Evolutionary conservation across 495 filamentous ascomycete species (phyloP).

Genomic region (Cercophora newfieldiana): DNA sequence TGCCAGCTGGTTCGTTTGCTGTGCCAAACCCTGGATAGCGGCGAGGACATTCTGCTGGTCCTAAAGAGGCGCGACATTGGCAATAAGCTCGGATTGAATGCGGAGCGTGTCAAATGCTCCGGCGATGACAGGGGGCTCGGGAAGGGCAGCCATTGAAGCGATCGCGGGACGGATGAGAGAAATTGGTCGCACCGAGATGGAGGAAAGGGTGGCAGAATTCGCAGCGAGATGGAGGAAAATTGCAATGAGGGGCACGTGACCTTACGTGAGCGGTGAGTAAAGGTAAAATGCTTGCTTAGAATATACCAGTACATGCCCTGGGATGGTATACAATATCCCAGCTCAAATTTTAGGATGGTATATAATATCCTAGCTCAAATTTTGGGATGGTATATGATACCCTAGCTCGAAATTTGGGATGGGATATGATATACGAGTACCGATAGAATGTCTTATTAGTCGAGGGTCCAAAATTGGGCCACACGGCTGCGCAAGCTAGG

Average conservation of each 20-base stretch:
- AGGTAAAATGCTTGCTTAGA: not conserved
- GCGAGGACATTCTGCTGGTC: not conserved
- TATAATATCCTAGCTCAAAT: not conserved
- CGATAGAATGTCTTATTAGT: not conserved
- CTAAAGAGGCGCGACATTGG: not conserved
- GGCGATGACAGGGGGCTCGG: not conserved
- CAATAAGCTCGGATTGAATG: not conserved
- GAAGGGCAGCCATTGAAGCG: not conserved
- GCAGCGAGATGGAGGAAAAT: not conserved
- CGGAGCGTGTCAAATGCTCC: not conserved
- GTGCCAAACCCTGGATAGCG: not conserved
- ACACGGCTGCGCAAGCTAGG: too few relatives aligned
- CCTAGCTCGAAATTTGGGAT: not conserved
- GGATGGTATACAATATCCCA: not conserved
- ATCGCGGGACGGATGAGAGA: too few relatives aligned
- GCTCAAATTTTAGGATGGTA: not conserved
- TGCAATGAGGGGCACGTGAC: too few relatives aligned
- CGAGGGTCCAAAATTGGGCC: too few relatives aligned
- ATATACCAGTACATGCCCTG: too few relatives aligned
- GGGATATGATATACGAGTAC: not conserved
- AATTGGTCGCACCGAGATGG: too few relatives aligned
- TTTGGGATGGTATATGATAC: not conserved
- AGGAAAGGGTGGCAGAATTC: not conserved
- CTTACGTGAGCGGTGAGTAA: too few relatives aligned
- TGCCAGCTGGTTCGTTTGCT: not conserved